These are phyloP conservation scores for Entomophthora muscae DNA, from an alignment of 371 early-diverging fungal species.

Conservation along the genomic window DNA sequence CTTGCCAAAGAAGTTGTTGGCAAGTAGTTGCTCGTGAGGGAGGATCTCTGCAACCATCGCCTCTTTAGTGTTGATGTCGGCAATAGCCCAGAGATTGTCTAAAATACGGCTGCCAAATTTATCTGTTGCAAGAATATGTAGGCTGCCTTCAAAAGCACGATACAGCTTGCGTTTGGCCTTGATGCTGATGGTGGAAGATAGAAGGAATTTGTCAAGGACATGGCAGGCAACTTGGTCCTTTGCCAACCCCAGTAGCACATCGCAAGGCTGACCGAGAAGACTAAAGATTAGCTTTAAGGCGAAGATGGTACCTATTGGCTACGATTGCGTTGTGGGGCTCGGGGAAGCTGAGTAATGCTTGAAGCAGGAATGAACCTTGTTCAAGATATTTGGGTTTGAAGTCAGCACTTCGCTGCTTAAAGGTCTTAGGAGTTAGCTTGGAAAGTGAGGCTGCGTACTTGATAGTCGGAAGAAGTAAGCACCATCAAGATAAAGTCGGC, in stretches of 20 bases:
- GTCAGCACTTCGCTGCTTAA: slow-evolving; percentile 10
- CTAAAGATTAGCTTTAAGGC: neutral
- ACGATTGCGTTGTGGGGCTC: slow-evolving; percentile 34
- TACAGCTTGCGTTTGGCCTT: slow-evolving; percentile 49
- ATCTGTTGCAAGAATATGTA: slow-evolving; percentile 39
- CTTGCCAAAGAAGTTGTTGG: slow-evolving; percentile 47
- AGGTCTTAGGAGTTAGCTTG: slow-evolving; percentile 12
- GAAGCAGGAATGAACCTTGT: slow-evolving; percentile 56
- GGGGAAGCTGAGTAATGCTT: slow-evolving; percentile 43
- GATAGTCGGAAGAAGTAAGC: slow-evolving; percentile 33
- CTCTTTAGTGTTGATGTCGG: slow-evolving; percentile 56
- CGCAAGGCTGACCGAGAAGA: slow-evolving; percentile 27
- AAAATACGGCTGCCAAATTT: slow-evolving; percentile 63
- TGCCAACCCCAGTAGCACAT: slow-evolving; percentile 33
- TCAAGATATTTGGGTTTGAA: slow-evolving; percentile 28
- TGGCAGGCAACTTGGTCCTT: slow-evolving; percentile 51
- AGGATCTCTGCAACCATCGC: slow-evolving; percentile 50
- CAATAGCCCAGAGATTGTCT: slow-evolving; percentile 55
- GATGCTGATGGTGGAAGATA: slow-evolving; percentile 25
- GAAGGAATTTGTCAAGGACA: slow-evolving; percentile 48
- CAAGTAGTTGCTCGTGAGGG: slow-evolving; percentile 27
- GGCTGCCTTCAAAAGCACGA: slow-evolving; percentile 30
- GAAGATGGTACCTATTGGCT: slow-evolving; percentile 27
- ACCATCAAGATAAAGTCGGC: slow-evolving; percentile 36
- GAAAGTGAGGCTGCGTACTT: slow-evolving; percentile 5